Percentiles rank a stretch among this genome's conserved stretches.
These are phyloP conservation scores for Aspergillus sp. DNA, from an alignment of 2,329 filamentous ascomycete species.

Conservation along the genomic window DNA sequence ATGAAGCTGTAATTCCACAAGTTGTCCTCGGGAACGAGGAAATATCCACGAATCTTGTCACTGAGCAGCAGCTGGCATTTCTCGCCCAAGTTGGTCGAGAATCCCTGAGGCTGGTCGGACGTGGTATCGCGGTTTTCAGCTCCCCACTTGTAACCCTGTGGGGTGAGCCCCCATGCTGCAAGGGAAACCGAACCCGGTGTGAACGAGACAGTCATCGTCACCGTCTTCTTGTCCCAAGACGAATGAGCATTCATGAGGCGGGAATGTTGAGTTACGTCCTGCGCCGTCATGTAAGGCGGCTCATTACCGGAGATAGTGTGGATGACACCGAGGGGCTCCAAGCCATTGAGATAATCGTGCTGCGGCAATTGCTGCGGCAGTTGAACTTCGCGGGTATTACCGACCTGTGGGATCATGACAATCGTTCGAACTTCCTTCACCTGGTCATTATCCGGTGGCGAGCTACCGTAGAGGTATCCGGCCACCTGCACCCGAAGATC, in stretches of 20 bases:
- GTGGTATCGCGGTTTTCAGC: conserved; percentile 90
- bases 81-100: conserved; percentile 86
- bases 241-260: conserved; percentile 82
- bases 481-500: conserved; percentile 96
- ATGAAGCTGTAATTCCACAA: conserved; percentile 99
- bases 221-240: conserved; percentile 82
- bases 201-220: conserved; percentile 94
- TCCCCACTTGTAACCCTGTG: conserved; percentile 93
- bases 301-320: conserved; percentile 96
- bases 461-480: conserved; percentile 90
- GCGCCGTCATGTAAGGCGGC: conserved; percentile 91
- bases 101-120: conserved; percentile 91
- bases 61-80: conserved; percentile 93
- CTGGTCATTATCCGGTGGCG: conserved; percentile 89
- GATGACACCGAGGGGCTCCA: conserved; percentile 92
- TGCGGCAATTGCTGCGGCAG: conserved; percentile 86
- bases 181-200: conserved; percentile 95
- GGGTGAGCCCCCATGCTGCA: conserved; percentile 88
- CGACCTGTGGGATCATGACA: conserved; percentile 96
- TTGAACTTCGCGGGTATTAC: conserved; percentile 87
- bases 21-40: conserved; percentile 86
- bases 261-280: conserved; percentile 91
- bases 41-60: conserved; percentile 92
- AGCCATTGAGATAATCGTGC: conserved; percentile 79
- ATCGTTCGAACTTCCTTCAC: conserved; percentile 97